Evolutionary conservation across 345 rosid species (phyloP).

Genomic region (Populus tremula): DNA sequence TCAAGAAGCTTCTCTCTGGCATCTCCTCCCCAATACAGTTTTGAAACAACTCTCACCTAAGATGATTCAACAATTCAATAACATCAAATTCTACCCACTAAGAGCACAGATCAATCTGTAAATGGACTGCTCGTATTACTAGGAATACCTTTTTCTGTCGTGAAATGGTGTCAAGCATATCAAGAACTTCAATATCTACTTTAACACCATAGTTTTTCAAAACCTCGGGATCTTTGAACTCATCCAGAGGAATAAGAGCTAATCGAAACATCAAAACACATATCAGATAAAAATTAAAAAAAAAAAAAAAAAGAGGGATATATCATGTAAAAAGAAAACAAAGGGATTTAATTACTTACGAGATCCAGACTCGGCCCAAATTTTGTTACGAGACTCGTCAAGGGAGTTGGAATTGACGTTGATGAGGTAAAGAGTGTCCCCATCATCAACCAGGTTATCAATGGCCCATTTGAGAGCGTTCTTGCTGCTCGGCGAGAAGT

Average conservation of each 20-base stretch:
- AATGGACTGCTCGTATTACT: too few relatives aligned
- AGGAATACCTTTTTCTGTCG: constrained; percentile 74
- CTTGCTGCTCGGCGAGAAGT: constrained; percentile 92
- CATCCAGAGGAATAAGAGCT: constrained; percentile 85
- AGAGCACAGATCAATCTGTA: background rate
- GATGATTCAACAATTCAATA: background rate
- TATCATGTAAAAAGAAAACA: background rate
- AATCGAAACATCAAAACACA: constrained; percentile 1
- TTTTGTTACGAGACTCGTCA: constrained; percentile 46
- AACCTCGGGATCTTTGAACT: constrained; percentile 78
- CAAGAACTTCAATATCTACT: constrained; percentile 60
- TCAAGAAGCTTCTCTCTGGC: constrained; percentile 82
- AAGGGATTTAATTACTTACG: constrained; percentile 42
- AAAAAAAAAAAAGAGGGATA: background rate
- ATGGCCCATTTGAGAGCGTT: constrained; percentile 83
- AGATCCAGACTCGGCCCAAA: constrained; percentile 71
- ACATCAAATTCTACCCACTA: too few relatives aligned
- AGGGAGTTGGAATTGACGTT: constrained; percentile 49
- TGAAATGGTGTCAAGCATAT: constrained; percentile 78
- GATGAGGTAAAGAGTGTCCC: constrained; percentile 69
- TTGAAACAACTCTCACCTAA: constrained; percentile 59
- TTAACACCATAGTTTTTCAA: constrained; percentile 60
- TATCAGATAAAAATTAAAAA: constrained; percentile 11
- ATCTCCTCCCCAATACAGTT: constrained; percentile 84
- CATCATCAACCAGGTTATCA: constrained; percentile 67